Evolutionary conservation across 1,284 basidiomycete species (phyloP), one percentile per base, ranked within the genome.

Genomic region (Phlebopus sp.): DNA sequence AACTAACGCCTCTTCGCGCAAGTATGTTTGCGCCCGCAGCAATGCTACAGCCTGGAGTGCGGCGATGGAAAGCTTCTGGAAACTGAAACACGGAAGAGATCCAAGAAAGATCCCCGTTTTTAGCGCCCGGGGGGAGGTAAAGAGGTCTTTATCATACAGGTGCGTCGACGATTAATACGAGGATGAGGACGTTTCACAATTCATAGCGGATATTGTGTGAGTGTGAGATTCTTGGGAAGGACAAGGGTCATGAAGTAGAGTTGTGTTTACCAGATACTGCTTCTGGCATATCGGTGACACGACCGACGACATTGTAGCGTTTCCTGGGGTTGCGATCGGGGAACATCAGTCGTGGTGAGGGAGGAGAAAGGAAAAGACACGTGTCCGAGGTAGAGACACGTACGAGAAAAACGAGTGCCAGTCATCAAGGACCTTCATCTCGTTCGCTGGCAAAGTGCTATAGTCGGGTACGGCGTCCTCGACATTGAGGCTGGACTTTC

Each of bases 391-490:
- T 42, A 45, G 39, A 14, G 9, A 55, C 29, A 76, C 81, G 66
- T 71, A 86, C 73, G 70, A 61, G 66, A 87, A 88, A 71, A 95
- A 96, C 5, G 74, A 62, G 64, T 88, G 78, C 96, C 96, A 98
- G 59, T 97, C 92, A 54, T 97, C 79, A 45, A 98, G 75, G 1
- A 92, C 90, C 69, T 92, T 92, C 66, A 72, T 67, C 63, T 97
- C 90, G 55, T 80, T 79, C 53, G 83, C 84, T 44, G 80, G 77
- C 39, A 99, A 76, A 0, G 66, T 72, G 55, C 85, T 90, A 66
- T 92, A 97, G 66, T 99, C 95, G 4, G 92, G 70, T 3, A 94
- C 76, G 0, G 95, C 96, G 62, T 98, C 87, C 66, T 94, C 90
- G 4, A 77, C 71, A 56, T 93, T 92, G 58, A 98, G 72, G 58